Evolutionary conservation across 2,329 filamentous ascomycete species (phyloP), one percentile per base, ranked within the genome.

Genomic region (Fusarium metavorans): DNA sequence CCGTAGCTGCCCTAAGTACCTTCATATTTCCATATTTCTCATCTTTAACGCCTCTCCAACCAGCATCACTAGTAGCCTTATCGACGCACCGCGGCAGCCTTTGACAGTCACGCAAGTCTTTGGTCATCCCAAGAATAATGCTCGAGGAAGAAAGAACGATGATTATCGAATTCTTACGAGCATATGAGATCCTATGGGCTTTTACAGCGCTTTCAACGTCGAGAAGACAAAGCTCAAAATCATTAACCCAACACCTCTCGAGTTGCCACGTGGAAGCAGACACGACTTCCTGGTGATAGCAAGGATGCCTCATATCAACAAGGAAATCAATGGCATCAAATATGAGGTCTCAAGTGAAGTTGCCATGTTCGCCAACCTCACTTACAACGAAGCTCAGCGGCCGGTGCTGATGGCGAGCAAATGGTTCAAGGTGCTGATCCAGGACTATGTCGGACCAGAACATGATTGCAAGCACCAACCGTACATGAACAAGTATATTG

Each of bases 361-460:
- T 16, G 48, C 61, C 45, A 37, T 64, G 20, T 64, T 64, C 61
- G 61, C 48, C 61, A 56, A 64, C 34, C 48, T 56, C 34, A 64
- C 48, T n/a, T 64, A 64, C 16, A 32, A 64, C 45, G 25, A 54
- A 32, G 48, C 61, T 35, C 34, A 41, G 4, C 25, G 61, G 23
- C 61, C 61, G 0, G 61, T 54, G 45, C 45, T 64, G 13, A 50
- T 8, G 59, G 43, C 43, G 20, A 20, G 43, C 20, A 25, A 25
- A 25, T 48, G 43, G 43, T 48, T 48, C 43, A 48, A 13, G 43
- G 5, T 48, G 43, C 20, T 48, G 20, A 7, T 48, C 6, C 5
- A 48, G 43, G 43, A 48, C 43, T 48, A 48, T 16, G 20, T 25
- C 10, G 43, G 43, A 7, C 43, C 43, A 25, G 43, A 48, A 48